These are phyloP conservation scores for Phialemoniopsis sp. DNA, from an alignment of 2,329 filamentous ascomycete species.

Conservation along the genomic window DNA sequence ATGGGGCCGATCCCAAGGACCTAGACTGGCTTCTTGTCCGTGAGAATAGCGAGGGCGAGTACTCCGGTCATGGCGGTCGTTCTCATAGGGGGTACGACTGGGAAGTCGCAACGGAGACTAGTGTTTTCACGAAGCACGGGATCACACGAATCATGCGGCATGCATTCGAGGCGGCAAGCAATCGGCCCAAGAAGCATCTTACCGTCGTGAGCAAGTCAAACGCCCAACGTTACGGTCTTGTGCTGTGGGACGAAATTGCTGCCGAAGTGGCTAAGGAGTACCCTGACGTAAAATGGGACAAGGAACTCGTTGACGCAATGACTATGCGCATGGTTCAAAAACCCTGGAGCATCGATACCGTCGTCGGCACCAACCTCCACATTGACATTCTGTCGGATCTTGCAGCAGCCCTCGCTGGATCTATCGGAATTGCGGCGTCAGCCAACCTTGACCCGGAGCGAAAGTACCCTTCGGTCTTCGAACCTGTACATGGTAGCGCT, in stretches of 20 bases:
- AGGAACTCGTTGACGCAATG: conserved; percentile 99
- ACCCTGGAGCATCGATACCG: conserved; percentile 91
- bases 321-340: conserved; percentile 99
- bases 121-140: conserved; percentile 57
- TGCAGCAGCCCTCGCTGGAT: conserved; percentile 89
- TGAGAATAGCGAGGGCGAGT: conserved; percentile 98
- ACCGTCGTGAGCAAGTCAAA: conserved; percentile 65
- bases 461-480: conserved; percentile 64
- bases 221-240: conserved; percentile 63
- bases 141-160: conserved; percentile 60
- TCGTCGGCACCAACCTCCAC: conserved; percentile 96
- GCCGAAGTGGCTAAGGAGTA: conserved; percentile 49
- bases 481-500: conserved; percentile 93
- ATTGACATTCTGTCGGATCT: conserved; percentile 96
- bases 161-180: conserved; percentile 51
- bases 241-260: conserved; percentile 63
- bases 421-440: conserved; percentile 84
- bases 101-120: conserved; percentile 58
- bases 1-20: conserved; percentile 58
- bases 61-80: conserved; percentile 61
- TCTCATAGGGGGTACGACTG: conserved; percentile 52
- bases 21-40: conserved; percentile 98
- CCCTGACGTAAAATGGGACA: conserved; percentile 61
- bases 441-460: conserved; percentile 69
- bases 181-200: conserved; percentile 51